phyloP scores from a whole-genome alignment of 2,329 filamentous ascomycete species.

The Westerdykella sp. region DNA sequence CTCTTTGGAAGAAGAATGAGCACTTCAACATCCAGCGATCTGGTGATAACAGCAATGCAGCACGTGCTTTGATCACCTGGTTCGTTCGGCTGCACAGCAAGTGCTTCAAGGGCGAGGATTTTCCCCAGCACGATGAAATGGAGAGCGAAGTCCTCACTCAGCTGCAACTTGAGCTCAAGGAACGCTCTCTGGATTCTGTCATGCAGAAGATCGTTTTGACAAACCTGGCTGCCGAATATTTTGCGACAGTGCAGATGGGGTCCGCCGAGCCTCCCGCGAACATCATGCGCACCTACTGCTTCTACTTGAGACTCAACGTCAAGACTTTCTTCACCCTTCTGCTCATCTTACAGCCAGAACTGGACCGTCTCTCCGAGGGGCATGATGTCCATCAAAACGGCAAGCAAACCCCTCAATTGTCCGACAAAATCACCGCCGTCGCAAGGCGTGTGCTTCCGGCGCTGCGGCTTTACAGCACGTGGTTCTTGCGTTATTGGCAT shows the following conservation, averaged over 20 bases:
- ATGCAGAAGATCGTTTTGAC: slow-evolving; percentile 76
- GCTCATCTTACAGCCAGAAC: slow-evolving; percentile 62
- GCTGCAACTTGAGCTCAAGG: slow-evolving; percentile 65
- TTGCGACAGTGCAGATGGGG: slow-evolving; percentile 44
- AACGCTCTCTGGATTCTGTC: slow-evolving; percentile 56
- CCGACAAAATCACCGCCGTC: slow-evolving; percentile 52
- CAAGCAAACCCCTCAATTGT: slow-evolving; percentile 30
- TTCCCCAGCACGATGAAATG: slow-evolving; percentile 69
- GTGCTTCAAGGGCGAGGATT: slow-evolving; percentile 71
- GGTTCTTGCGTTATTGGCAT: slow-evolving; percentile 54
- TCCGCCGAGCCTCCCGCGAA: slow-evolving; percentile 21
- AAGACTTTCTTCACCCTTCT: slow-evolving; percentile 69
- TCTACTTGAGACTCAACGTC: slow-evolving; percentile 70
- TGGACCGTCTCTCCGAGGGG: slow-evolving; percentile 51
- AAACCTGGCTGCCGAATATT: slow-evolving; percentile 77
- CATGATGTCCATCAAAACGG: slow-evolving; percentile 41
- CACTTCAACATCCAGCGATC: slow-evolving; percentile 40
- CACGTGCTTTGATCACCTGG: slow-evolving; percentile 66
- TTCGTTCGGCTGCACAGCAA: slow-evolving; percentile 81
- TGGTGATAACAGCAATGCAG: slow-evolving; percentile 46
- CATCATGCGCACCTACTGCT: slow-evolving; percentile 45
- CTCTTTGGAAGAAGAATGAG: slow-evolving; percentile 52
- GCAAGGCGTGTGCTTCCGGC: slow-evolving; percentile 57
- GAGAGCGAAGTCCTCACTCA: slow-evolving; percentile 81
- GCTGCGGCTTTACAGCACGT: slow-evolving; percentile 62